Percentiles rank a stretch among this genome's conserved stretches.
Evolutionary conservation across 73 alveolate genomes (phyloP).

Genomic region (Breviolum minutum): DNA sequence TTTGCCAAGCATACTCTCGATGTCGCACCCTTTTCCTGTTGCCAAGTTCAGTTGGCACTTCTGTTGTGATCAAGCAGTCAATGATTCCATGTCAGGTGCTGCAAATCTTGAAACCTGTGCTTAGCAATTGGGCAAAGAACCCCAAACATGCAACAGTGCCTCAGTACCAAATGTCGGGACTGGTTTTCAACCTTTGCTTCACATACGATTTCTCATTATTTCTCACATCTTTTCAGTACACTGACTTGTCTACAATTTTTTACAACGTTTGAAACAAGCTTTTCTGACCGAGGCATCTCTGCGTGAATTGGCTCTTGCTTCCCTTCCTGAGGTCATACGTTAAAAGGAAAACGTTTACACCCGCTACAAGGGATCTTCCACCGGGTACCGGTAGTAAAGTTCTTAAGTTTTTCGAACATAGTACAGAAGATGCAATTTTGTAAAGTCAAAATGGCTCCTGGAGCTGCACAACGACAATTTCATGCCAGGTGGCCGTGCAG

Average conservation of each 20-base stretch:
- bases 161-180: background rate
- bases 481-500: constrained; percentile 54
- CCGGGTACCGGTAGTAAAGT: no score
- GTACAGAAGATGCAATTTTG: no score
- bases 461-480: background rate
- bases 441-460: background rate
- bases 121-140: constrained; percentile 6
- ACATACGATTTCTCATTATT: background rate
- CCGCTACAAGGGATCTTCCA: no score
- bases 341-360: background rate
- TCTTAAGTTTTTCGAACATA: no score
- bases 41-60: no score
- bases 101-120: background rate
- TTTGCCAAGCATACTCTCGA: no score
- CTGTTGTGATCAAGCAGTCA: no score
- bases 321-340: background rate
- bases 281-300: background rate
- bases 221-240: background rate
- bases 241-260: background rate
- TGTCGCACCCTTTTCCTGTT: no score
- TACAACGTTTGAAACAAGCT: no score
- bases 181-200: background rate
- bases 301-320: constrained; percentile 41
- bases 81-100: background rate
- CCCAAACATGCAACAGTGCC: constrained; percentile 47